Evolutionary conservation across 1,284 basidiomycete genomes (phyloP), one percentile per base, ranked within the genome.

Genomic region (Ganoderma meredithae): DNA sequence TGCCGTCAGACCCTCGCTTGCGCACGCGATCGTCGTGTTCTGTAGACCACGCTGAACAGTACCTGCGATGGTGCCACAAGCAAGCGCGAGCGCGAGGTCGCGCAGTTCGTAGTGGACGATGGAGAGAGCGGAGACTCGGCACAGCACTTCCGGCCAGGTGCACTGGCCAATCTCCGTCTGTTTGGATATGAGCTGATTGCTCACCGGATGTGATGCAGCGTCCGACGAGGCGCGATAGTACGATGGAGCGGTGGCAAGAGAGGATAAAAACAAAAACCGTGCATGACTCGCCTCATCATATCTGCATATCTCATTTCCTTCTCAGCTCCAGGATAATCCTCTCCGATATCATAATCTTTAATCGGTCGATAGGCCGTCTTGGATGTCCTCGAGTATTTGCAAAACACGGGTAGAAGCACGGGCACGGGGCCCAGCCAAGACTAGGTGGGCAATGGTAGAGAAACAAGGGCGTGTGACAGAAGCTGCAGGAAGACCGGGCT

Each of bases 381-480:
- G 9, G 47, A 49, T 3, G 47, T 25, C 10, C 3, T 8, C 3
- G n/a, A 47, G 3, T 13, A 49, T 25, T 49, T 49, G 47, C n/a
- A 49, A 49, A 49, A 22, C 41, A 41, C 13, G 22, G 5, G 0
- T 3, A 49, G 47, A 22, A 49, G 47, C 1, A 3, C 22, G 10
- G 47, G 25, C 47, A 49, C 47, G 47, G 10, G 47, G n/a, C n/a
- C n/a, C n/a, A n/a, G n/a, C n/a, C n/a, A n/a, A n/a, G n/a, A n/a
- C n/a, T n/a, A n/a, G n/a, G n/a, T n/a, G n/a, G n/a, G n/a, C 25
- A 49, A 22, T 49, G 47, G 47, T 49, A 49, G 47, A 49, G 47
- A 22, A 49, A 2, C 22, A 25, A 12, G 47, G 12, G 47, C 47
- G 47, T 49, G 47, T 49, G 47, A 49, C 47, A 10, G 47, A 49